Conservation (phyloP, 164 flowering plant species). For the Tetracentron sinense region DNA sequence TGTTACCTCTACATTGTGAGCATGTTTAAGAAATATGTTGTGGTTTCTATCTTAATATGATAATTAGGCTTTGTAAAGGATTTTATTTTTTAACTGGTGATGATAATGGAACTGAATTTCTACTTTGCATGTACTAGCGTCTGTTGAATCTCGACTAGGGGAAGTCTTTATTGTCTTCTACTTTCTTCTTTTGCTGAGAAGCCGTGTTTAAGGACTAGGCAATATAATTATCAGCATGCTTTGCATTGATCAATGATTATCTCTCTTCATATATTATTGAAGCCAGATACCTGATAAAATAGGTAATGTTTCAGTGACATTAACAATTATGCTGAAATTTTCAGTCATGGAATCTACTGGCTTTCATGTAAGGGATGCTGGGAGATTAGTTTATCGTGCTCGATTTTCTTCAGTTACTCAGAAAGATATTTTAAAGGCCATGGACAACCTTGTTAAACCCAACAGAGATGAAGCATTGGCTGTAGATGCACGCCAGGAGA, state of each 20-base stretch:
- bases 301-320: constrained; percentile 2
- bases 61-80: too few species aligned
- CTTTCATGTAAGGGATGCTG: constrained; percentile 43
- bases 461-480: constrained; percentile 87
- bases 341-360: constrained; percentile 89
- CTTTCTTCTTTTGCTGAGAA: too few species aligned
- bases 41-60: too few species aligned
- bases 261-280: background rate
- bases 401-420: constrained; percentile 92
- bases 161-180: too few species aligned
- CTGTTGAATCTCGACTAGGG: too few species aligned
- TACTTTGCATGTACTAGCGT: too few species aligned
- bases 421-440: constrained; percentile 76
- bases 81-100: too few species aligned
- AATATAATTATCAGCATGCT: background rate
- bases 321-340: constrained; percentile 7
- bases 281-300: background rate
- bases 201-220: too few species aligned
- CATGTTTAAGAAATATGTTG: too few species aligned
- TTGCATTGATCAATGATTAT: background rate
- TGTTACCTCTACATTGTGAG: too few species aligned
- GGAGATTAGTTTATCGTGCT: constrained; percentile 71
- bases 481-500: constrained; percentile 99
- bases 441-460: constrained; percentile 82
- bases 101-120: too few species aligned